Evolutionary conservation across 2,329 filamentous ascomycete species (phyloP).

Genomic region (Penicillium brasilianum): DNA sequence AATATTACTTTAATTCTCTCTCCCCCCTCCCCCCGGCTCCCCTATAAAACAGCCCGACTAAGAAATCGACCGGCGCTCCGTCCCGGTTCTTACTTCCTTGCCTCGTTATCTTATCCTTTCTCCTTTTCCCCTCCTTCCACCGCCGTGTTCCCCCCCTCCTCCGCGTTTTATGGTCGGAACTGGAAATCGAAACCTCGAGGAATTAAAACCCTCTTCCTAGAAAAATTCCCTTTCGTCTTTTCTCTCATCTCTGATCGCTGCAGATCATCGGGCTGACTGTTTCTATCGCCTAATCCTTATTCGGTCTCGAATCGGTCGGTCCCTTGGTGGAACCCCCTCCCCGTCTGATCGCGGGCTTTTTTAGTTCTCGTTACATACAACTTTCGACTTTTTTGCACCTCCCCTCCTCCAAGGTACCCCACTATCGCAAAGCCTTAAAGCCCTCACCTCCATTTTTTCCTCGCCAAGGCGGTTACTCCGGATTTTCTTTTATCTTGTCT

Average conservation of each 20-base stretch:
- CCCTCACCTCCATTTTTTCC: constrained; percentile 28
- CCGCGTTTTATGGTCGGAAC: constrained; percentile 14
- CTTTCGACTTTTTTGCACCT: constrained; percentile 16
- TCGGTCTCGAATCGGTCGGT: not conserved
- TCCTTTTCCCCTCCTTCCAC: not conserved
- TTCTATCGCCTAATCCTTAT: constrained; percentile 30
- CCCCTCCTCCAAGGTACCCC: constrained; percentile 27
- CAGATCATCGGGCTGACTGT: constrained; percentile 24
- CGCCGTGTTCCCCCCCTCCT: too few species aligned
- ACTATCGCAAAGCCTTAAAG: constrained; percentile 25
- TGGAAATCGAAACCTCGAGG: constrained; percentile 1
- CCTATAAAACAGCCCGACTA: not conserved
- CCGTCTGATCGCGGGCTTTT: constrained; percentile 27
- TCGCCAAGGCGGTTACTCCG: constrained; percentile 34
- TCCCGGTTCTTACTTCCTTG: not conserved
- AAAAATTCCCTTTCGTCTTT: not conserved
- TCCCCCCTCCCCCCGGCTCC: not conserved
- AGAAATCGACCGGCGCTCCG: not conserved
- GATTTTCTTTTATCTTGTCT: constrained; percentile 30
- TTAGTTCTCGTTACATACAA: constrained; percentile 29
- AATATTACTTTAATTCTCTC: not conserved
- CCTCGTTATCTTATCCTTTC: not conserved
- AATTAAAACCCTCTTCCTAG: not conserved
- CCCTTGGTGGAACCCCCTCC: constrained; percentile 20
- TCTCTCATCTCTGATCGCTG: constrained; percentile 5